phyloP scores from a whole-genome alignment of 73 alveolate genomes.

The Tetrahymena malaccensis region DNA sequence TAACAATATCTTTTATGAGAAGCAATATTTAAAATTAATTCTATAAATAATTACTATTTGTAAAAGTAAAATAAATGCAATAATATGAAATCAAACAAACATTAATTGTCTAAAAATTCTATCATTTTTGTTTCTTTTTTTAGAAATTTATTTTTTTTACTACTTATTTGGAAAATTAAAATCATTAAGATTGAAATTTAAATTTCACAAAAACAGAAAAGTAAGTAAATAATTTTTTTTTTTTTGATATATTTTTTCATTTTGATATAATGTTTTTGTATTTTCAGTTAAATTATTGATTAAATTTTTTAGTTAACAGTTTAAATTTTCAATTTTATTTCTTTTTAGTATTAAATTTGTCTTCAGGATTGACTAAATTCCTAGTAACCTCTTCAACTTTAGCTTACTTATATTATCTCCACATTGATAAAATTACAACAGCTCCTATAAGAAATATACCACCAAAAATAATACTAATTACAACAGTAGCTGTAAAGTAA shows the following conservation, averaged over 20 bases:
- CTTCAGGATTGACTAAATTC: neutral
- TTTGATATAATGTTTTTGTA: neutral
- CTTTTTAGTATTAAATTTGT: neutral
- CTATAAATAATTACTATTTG: too few species aligned
- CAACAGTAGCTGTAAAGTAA: neutral
- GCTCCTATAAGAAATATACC: neutral
- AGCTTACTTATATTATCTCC: neutral
- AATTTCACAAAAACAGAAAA: too few species aligned
- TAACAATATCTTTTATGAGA: neutral
- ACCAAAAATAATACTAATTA: neutral
- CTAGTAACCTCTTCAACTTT: neutral
- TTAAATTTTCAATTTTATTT: neutral
- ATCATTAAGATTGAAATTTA: too few species aligned
- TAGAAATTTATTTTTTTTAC: too few species aligned
- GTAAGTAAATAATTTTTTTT: too few species aligned
- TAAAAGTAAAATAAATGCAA: too few species aligned
- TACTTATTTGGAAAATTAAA: too few species aligned
- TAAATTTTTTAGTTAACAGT: neutral
- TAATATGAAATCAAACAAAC: too few species aligned
- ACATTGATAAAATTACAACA: neutral
- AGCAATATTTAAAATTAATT: too few species aligned
- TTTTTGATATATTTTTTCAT: too few species aligned
- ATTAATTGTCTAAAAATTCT: too few species aligned
- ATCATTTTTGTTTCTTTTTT: too few species aligned
- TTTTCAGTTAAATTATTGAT: neutral